Evolutionary conservation across 345 rosid species (phyloP), one percentile per base, ranked within the genome.

Genomic region (Erysimum cheiranthoides): DNA sequence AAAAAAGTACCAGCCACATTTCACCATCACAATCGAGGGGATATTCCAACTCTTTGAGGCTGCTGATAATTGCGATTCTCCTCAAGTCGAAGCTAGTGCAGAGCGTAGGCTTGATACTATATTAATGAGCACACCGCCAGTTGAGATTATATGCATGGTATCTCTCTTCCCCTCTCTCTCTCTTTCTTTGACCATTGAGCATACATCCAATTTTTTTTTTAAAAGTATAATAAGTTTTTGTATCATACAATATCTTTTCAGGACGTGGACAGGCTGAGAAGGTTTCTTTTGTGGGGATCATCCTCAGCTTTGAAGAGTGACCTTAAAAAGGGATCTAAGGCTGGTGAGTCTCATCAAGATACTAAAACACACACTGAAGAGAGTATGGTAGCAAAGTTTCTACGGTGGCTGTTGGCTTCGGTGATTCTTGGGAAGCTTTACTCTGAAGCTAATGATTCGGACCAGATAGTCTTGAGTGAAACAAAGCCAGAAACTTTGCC

Each of bases 351-450:
- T 42, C 58, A 32, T 68, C 42, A 56, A 61, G 66, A 62, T 77
- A 42, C 66, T 25, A 68, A 57, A 50, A 35, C 43, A 25, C 49
- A 66, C 62, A 17, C 64, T 1, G 81, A 81, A 80, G 84, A 93
- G 74, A 74, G 80, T 65, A 79, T 87, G 80, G 73, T 78, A 51
- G 85, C 84, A 17, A 93, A 89, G 74, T 89, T 91, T 66, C 71
- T 89, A 58, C 96, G 94, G n/a, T 91, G 98, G 98, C 85, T 93
- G 51, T 69, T 76, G 57, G 96, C 93, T 72, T 80, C 89, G 7
- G 90, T 85, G 72, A 87, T 91, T 78, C 91, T 78, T 62, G 85
- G 89, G 60, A 84, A 83, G 81, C 86, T 91, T 69, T 84, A 77
- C 62, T 43, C 47, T 40, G 65, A 81, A 61, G 70, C 71, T 73